Evolutionary conservation across 139 green algal genomes (phyloP).

Genomic region (Haematococcus sp.): DNA sequence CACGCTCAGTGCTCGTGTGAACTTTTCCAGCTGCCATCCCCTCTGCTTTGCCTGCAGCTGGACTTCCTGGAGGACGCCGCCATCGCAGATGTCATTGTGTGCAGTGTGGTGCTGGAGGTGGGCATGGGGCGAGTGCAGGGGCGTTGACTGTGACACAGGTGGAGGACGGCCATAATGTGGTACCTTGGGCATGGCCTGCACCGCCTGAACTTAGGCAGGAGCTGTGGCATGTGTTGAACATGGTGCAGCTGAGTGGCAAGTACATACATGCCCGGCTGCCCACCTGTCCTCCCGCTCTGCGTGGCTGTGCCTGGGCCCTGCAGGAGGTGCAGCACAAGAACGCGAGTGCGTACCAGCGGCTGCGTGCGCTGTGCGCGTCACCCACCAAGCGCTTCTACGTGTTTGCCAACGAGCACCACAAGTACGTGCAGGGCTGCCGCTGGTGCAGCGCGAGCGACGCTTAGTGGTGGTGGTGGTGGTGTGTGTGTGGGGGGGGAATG

Average conservation of each 20-base stretch:
- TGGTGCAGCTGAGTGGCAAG: too few species aligned
- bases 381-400: slow-evolving; percentile 85
- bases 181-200: too few species aligned
- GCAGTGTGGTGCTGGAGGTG: slow-evolving; percentile 55
- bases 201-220: too few species aligned
- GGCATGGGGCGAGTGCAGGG: not conserved
- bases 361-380: slow-evolving; percentile 59
- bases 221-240: too few species aligned
- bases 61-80: slow-evolving; percentile 91
- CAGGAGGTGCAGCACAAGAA: slow-evolving; percentile 75
- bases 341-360: slow-evolving; percentile 66
- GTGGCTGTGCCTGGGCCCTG: not conserved
- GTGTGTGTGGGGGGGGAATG: too few species aligned
- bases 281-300: not conserved
- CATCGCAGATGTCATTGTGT: slow-evolving; percentile 84
- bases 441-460: too few species aligned
- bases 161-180: too few species aligned
- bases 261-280: too few species aligned
- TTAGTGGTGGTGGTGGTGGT: too few species aligned
- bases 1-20: too few species aligned
- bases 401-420: slow-evolving; percentile 96
- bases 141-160: not conserved
- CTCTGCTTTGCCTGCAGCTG: slow-evolving; percentile 51
- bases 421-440: slow-evolving; percentile 7
- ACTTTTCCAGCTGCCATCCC: too few species aligned